Base-by-base conservation (phyloP, 75 land plant genomes). In the Larix kaempferi region DNA sequence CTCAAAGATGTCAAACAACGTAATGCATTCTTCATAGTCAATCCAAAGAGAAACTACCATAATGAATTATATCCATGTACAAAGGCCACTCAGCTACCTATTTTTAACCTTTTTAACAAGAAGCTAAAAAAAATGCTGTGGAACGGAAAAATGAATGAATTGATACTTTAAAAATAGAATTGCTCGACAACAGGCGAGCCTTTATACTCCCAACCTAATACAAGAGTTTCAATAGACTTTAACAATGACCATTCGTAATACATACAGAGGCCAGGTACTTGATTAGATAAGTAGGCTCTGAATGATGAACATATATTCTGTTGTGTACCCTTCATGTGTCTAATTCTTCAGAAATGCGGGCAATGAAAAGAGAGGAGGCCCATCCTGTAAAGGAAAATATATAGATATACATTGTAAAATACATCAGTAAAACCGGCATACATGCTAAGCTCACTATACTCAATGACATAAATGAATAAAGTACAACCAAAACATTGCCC, bases 341-440 rank as follows among this genome's bases (percentile, higher is more conserved):
- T 79, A 91, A 84, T 88, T 80, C 71, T 87, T 85, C 29, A 94
- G 60, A 63, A 88, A 91, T 57, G 91, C 82, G 77, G 83, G 86
- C 82, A 94, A 80, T 59, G 87, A 80, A 71, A 94, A 94, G 19
- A 79, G 80, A 10, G 87, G 83, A 77, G 77, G 80, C 49, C 78
- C 89, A 85, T 94, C 96, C 92, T 90, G 86, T 74, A 12, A 72
- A 41, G 16, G 23, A 59, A n/a, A 33, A n/a, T 23, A 7, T 80
- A 1, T 6, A n/a, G 22, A 56, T 8, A 1, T 35, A 27, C 33
- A 21, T 21, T 76, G 4, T 37, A 11, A 76, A 27, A 61, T 16
- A 19, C 25, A 80, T 33, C 37, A 17, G 23, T 56, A 54, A 71
- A 35, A 65, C n/a, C 26, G 27, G 66, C 23, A 71, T 5, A 71